A percentile compares a stretch with the other conserved stretches of the same genome.
Conservation (phyloP, 2,329 filamentous ascomycete species). For the Cytospora schulzeri region DNA sequence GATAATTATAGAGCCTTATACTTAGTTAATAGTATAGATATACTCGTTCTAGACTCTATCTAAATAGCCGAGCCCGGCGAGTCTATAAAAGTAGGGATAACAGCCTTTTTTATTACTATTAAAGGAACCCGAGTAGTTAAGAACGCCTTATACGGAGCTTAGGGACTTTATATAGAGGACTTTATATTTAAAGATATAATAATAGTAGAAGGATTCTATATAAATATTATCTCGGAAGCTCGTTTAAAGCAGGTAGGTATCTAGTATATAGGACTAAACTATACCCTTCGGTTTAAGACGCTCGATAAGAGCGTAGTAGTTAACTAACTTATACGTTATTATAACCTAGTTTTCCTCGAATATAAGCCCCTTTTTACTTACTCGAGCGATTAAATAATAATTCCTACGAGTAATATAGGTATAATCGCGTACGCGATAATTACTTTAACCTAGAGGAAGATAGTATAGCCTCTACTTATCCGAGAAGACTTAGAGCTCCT, state of each 20-base stretch:
- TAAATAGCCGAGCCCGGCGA: background rate
- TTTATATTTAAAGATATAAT: background rate
- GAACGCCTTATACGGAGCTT: background rate
- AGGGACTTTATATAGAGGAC: background rate
- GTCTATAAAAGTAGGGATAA: background rate
- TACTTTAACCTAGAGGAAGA: background rate
- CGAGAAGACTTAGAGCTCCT: background rate
- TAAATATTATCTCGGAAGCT: constrained; percentile 2
- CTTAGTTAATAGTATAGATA: background rate
- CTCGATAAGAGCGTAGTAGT: background rate
- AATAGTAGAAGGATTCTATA: background rate
- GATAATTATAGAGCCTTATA: background rate
- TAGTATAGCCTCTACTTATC: background rate
- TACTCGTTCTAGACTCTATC: background rate
- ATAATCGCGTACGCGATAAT: background rate
- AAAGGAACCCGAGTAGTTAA: background rate
- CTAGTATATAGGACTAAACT: background rate
- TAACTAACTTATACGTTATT: background rate
- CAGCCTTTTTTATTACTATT: background rate
- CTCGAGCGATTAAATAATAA: background rate
- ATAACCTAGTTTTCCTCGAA: background rate
- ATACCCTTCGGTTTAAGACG: background rate
- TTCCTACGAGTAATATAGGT: background rate
- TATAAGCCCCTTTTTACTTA: background rate
- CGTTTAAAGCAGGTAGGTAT: background rate